phyloP scores from a whole-genome alignment of 306 rosid genomes.

The Fragaria nilgerrensis region DNA sequence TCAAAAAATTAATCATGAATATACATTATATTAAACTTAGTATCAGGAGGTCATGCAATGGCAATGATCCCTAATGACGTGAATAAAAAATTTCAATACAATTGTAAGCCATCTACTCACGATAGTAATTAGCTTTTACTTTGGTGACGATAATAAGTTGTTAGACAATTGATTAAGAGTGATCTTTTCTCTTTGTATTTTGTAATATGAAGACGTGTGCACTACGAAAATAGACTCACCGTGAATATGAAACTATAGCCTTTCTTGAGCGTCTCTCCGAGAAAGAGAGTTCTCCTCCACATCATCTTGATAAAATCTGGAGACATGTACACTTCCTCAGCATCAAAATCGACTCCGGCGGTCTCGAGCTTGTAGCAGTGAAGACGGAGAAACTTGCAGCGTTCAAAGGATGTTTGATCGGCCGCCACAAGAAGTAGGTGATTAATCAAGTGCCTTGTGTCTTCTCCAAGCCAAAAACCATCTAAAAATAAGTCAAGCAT shows the following conservation, averaged over 20 bases:
- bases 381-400: conserved; percentile 28
- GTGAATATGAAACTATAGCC: conserved; percentile 34
- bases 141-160: not conserved
- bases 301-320: conserved; percentile 26
- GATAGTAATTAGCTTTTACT: not conserved
- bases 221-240: not conserved
- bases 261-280: conserved; percentile 27
- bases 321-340: conserved; percentile 34
- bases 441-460: conserved; percentile 17
- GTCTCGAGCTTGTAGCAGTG: conserved; percentile 31
- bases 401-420: conserved; percentile 26
- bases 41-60: not conserved
- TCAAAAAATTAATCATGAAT: too few relatives aligned
- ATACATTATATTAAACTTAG: not conserved
- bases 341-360: conserved; percentile 10
- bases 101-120: not conserved
- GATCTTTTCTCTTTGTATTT: not conserved
- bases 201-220: not conserved
- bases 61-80: not conserved
- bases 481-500: conserved; percentile 36
- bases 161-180: not conserved
- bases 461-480: conserved; percentile 35
- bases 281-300: conserved; percentile 31
- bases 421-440: conserved; percentile 30
- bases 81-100: too few relatives aligned